These are phyloP conservation scores for Rubus idaeus DNA, from an alignment of 306 rosid species.

Conservation along the genomic window DNA sequence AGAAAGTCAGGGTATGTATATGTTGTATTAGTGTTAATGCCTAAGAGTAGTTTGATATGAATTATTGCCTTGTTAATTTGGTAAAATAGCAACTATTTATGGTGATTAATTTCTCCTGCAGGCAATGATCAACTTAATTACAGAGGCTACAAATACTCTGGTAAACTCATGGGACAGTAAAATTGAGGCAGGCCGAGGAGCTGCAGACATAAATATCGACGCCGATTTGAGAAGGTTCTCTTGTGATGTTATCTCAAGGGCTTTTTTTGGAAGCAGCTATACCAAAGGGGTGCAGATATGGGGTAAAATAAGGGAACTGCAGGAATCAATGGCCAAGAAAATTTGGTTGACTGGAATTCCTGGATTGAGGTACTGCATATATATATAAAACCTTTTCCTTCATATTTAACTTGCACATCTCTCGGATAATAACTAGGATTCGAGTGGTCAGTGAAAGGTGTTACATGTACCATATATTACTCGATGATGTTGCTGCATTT, in stretches of 20 bases:
- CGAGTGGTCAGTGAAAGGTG: too few relatives aligned
- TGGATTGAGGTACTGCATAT: slow-evolving; percentile 6
- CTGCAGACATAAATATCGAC: slow-evolving; percentile 7
- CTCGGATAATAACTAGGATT: too few relatives aligned
- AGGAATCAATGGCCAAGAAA: slow-evolving; percentile 23
- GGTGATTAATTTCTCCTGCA: neutral
- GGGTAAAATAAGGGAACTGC: slow-evolving; percentile 4
- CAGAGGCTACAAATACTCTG: slow-evolving; percentile 6
- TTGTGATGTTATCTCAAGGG: slow-evolving; percentile 26
- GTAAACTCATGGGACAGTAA: neutral
- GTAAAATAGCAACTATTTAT: neutral
- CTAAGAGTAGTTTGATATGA: too few relatives aligned
- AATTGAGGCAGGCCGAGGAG: neutral
- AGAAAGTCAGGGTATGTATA: slow-evolving; percentile 51
- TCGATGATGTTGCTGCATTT: too few relatives aligned
- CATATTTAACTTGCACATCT: too few relatives aligned
- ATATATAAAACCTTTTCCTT: neutral
- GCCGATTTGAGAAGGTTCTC: slow-evolving; percentile 9
- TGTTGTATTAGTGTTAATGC: too few relatives aligned
- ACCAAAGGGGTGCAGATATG: slow-evolving; percentile 13
- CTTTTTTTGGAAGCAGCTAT: slow-evolving; percentile 23
- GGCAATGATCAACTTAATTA: slow-evolving; percentile 18
- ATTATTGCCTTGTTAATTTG: neutral
- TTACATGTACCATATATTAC: neutral
- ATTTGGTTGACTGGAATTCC: neutral